Evolutionary conservation across 305 asterid genomes (phyloP).

Genomic region (Solanum hybrid): DNA sequence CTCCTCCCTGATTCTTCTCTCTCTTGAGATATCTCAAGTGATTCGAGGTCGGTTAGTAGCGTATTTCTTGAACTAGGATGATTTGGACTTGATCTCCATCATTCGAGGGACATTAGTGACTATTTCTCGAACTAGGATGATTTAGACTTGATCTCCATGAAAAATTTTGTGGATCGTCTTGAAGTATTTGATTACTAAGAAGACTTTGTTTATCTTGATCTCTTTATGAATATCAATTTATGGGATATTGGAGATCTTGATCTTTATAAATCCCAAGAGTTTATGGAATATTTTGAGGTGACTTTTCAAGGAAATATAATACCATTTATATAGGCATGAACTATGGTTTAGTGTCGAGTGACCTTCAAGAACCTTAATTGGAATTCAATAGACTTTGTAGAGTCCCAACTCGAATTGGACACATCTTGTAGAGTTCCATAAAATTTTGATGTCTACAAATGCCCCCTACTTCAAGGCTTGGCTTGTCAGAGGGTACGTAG

Average conservation of each 20-base stretch:
- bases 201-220: too few relatives aligned
- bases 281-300: too few relatives aligned
- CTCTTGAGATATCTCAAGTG: neutral
- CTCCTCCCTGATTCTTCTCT: too few relatives aligned
- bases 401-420: neutral
- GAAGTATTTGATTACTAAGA: too few relatives aligned
- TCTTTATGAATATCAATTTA: too few relatives aligned
- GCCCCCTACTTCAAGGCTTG: neutral
- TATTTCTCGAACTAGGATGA: neutral
- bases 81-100: neutral
- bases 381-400: neutral
- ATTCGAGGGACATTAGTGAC: neutral
- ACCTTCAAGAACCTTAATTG: neutral
- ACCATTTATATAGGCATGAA: neutral
- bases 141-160: neutral
- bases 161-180: neutral
- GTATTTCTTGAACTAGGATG: neutral
- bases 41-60: neutral
- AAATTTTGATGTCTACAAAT: neutral
- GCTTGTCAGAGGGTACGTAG: neutral
- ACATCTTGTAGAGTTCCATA: neutral
- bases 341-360: neutral
- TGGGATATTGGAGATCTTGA: too few relatives aligned
- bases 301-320: too few relatives aligned
- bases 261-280: too few relatives aligned